phyloP scores from a whole-genome alignment of 305 asterid genomes.

The Nicotiana rustica region DNA sequence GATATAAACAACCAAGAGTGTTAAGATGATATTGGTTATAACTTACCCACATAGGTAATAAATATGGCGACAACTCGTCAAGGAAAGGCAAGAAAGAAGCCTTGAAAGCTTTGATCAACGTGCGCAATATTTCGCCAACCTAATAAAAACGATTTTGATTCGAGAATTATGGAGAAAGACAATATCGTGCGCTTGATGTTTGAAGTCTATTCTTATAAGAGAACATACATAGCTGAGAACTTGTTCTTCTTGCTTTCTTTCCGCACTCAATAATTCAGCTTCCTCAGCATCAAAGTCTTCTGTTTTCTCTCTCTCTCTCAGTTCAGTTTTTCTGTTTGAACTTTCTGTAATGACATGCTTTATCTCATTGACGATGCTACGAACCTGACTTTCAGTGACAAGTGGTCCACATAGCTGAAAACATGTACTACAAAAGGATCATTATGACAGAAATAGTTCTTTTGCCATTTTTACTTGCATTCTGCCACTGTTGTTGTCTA shows the following conservation, averaged over 20 bases:
- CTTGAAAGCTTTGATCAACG: constrained; percentile 38
- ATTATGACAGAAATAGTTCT: not conserved
- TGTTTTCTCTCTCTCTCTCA: constrained; percentile 20
- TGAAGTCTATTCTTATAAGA: not conserved
- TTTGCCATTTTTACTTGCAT: not conserved
- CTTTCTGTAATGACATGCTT: constrained; percentile 27
- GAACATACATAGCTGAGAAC: not conserved
- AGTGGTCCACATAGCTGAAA: not conserved
- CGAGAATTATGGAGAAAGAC: not conserved
- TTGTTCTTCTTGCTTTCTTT: too few species aligned
- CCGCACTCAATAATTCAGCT: too few species aligned
- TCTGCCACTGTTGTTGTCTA: not conserved
- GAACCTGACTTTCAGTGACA: constrained; percentile 24
- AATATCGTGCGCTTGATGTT: too few species aligned
- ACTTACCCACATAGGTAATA: too few species aligned
- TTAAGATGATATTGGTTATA: not conserved
- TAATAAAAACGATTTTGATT: constrained; percentile 33
- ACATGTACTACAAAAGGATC: not conserved
- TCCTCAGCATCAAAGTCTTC: constrained; percentile 29
- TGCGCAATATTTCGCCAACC: constrained; percentile 25
- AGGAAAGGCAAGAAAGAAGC: constrained; percentile 38
- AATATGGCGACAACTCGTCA: too few species aligned
- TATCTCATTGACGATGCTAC: constrained; percentile 28
- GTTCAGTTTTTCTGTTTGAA: constrained; percentile 1
- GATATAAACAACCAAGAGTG: not conserved